Evolutionary conservation across 306 rosid species (phyloP).

Genomic region (Cicer cuneatum): DNA sequence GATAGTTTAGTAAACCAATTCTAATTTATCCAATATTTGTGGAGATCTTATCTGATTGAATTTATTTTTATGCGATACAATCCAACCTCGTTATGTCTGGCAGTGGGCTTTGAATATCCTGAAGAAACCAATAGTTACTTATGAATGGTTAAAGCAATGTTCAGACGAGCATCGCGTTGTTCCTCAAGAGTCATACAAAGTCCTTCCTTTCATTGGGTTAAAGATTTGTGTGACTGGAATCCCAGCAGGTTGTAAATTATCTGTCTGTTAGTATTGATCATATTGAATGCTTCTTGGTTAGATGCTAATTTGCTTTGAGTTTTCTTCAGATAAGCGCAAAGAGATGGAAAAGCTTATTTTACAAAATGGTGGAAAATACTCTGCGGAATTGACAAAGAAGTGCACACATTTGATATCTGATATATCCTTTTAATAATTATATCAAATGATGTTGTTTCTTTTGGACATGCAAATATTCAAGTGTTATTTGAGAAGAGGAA

Average conservation of each 20-base stretch:
- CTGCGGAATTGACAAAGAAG: constrained; percentile 78
- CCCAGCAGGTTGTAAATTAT: constrained; percentile 70
- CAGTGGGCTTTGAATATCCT: constrained; percentile 92
- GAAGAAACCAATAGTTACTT: constrained; percentile 92
- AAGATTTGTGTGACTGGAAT: constrained; percentile 83
- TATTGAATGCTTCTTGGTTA: constrained; percentile 36
- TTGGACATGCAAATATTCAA: constrained; percentile 37
- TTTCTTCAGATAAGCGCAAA: constrained; percentile 77
- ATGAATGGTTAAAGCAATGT: constrained; percentile 89
- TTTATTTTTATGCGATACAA: constrained; percentile 16
- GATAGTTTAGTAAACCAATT: constrained; percentile 31
- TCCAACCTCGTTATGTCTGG: constrained; percentile 46
- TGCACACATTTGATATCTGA: constrained; percentile 92
- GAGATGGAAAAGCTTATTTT: constrained; percentile 70
- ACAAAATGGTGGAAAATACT: constrained; percentile 91
- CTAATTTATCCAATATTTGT: constrained; percentile 27
- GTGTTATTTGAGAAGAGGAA: constrained; percentile 15
- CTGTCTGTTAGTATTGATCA: constrained; percentile 47
- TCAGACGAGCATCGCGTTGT: constrained; percentile 89
- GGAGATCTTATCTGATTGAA: constrained; percentile 2
- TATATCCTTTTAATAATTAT: constrained; percentile 73
- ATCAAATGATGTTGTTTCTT: constrained; percentile 35
- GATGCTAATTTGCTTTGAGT: constrained; percentile 48
- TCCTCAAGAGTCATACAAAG: constrained; percentile 86
- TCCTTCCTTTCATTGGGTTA: constrained; percentile 90